Evolutionary conservation across 768 basidiomycete genomes (phyloP), one percentile per base, ranked within the genome.

Genomic region (Rhodotorula graminis): DNA sequence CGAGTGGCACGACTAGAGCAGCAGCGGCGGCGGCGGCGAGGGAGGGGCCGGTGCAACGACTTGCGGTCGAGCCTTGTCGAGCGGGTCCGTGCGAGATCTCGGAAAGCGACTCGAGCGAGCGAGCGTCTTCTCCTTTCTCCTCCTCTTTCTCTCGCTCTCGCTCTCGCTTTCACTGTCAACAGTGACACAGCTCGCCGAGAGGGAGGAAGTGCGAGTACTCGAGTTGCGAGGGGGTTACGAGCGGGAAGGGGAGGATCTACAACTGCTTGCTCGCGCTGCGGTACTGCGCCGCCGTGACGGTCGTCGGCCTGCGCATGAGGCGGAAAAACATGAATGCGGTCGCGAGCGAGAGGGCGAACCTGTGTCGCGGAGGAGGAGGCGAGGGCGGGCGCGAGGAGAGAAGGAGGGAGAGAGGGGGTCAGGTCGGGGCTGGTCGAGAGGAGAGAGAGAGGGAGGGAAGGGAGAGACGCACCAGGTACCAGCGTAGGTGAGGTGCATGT

Each of bases 401-500:
- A 68, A 33, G 40, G 63, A 37, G 25, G 9, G 92, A 92, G 94
- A 76, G 55, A 27, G 29, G 29, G 29, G 57, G 71, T 55, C 56
- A 57, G 57, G 47, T 21, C 11, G 46, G 58, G 23, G 53, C 33
- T n/a, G n/a, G n/a, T n/a, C n/a, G 23, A 1, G 64, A 46, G 65
- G 59, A 68, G 10, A 52, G 49, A 68, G 31, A 40, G 63, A 42
- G 50, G n/a, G n/a, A n/a, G n/a, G n/a, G n/a, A n/a, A 25, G 50
- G 27, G 33, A 62, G 7, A 40, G 19, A 40, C 60, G 37, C 5
- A 93, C 96, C 96, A 99, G 19, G 94, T 99, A 23, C 90, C 86
- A 9, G 96, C 92, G 82, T 99, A 99, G 19, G 92, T 93, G 14
- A 91, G 84, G 82, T 99, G 96, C 50, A 92, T 87, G 81, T 99